Evolutionary conservation across 148 eudicot species (phyloP), one percentile per base, ranked within the genome.

Genomic region (Nepenthes mirabilis): DNA sequence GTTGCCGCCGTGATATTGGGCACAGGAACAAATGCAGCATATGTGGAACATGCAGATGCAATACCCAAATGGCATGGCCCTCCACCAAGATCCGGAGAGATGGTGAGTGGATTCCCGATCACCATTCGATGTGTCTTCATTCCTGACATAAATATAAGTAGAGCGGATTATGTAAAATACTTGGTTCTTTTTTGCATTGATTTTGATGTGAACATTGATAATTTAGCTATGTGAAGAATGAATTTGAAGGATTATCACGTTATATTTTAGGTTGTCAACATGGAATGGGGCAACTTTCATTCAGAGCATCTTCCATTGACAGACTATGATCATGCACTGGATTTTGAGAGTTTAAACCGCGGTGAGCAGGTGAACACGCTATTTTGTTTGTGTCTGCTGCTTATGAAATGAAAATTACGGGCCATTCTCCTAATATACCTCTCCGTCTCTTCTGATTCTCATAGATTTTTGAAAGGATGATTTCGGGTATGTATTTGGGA

Each of bases 251-350:
- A 33, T 14, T 33, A n/a, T 51, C 0, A 48, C 34, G 55, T 32
- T 37, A 11, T 47, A 6, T 37, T 60, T 49, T 67, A 87, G 87
- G 90, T 83, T 64, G 81, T 83, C 66, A 87, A 87, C 69, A 87
- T 79, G 90, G 95, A 83, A 61, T 87, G 90, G 95, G 95, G 95
- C 36, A 87, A 81, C 76, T 87, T 87, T 68, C 76, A 70, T 59
- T 67, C 85, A 10, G 71, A 82, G 23, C 78, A 81, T 76, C 83
- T 87, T 61, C 87, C 90, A 11, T 60, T 81, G 62, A 87, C 87
- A 10, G 90, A 87, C 36, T 87, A 83, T 74, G 96, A 88, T 63
- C 68, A 72, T 43, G 77, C 84, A 0, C 47, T 88, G 71, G 89
- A 88, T 74, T 52, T 36, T 36, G 85, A 79, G 53, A 88, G 96